Conservation (phyloP, 352 stramenopile genomes). For the Globisporangium apiculatum region DNA sequence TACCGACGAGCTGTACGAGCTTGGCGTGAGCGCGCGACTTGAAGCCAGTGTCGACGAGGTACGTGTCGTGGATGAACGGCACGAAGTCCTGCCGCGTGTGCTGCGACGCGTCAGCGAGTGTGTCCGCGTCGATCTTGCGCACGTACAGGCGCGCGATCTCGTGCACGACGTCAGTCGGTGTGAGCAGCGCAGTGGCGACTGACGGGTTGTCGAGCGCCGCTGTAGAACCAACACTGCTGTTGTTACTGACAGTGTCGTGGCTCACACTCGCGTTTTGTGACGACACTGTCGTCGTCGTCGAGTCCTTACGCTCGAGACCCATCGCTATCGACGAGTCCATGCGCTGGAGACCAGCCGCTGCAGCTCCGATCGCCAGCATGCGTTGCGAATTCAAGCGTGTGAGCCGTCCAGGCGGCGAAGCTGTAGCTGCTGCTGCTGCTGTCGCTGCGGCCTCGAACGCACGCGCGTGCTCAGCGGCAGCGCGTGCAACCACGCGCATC, state of each 20-base stretch:
- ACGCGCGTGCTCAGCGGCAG: not conserved
- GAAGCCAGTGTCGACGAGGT: constrained; percentile 61
- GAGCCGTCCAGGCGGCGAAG: too few species aligned
- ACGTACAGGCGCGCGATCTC: constrained; percentile 62
- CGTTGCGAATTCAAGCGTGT: too few species aligned
- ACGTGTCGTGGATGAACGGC: constrained; percentile 50
- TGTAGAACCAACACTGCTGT: not conserved
- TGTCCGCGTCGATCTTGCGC: constrained; percentile 43
- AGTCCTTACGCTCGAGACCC: constrained; percentile 1
- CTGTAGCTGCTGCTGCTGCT: not conserved
- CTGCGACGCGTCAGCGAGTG: constrained; percentile 22
- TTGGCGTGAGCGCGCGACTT: constrained; percentile 49
- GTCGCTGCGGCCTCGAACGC: not conserved
- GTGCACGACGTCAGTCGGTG: constrained; percentile 27
- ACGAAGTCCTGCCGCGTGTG: constrained; percentile 34
- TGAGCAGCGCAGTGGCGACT: constrained; percentile 1
- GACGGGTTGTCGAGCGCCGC: not conserved
- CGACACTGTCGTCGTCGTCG: not conserved
- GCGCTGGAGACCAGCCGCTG: not conserved
- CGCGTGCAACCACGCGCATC: constrained; percentile 11
- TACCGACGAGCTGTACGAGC: constrained; percentile 33
- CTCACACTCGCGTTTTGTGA: not conserved
- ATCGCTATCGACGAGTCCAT: not conserved
- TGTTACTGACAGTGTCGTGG: not conserved
- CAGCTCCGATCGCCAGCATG: too few species aligned